phyloP scores from a whole-genome alignment of 2,329 filamentous ascomycete species.

The Boeremia lycopersici region DNA sequence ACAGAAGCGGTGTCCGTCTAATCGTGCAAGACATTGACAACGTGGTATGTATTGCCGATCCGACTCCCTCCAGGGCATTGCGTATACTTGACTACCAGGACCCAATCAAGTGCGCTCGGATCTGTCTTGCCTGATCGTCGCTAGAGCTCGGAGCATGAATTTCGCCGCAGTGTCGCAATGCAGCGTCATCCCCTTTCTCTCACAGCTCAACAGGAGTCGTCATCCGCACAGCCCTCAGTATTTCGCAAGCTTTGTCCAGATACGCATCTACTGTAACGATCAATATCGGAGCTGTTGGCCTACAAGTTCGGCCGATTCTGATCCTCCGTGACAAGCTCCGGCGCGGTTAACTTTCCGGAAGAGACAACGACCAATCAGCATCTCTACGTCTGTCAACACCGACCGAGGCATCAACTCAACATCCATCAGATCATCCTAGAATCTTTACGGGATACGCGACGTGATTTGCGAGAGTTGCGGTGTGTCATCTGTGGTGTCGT shows the following conservation, averaged over 20 bases:
- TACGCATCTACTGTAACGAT: background rate
- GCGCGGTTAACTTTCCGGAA: slow-evolving; percentile 3
- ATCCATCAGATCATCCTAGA: slow-evolving; percentile 16
- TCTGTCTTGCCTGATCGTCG: background rate
- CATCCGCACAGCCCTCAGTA: background rate
- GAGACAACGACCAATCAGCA: slow-evolving; percentile 21
- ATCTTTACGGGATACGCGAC: slow-evolving; percentile 16
- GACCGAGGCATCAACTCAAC: slow-evolving; percentile 29
- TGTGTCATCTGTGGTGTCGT: slow-evolving; percentile 16
- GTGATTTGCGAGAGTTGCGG: slow-evolving; percentile 16
- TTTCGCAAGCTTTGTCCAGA: background rate
- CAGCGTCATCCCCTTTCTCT: background rate
- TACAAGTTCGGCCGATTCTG: slow-evolving; percentile 10
- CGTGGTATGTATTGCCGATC: no score
- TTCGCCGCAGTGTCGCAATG: background rate
- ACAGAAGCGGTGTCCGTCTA: no score
- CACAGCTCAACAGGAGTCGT: background rate
- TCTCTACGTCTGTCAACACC: slow-evolving; percentile 5
- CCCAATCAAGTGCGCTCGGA: background rate
- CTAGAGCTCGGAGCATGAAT: background rate
- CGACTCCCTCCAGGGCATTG: no score
- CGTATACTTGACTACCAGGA: no score
- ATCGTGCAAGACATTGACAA: no score
- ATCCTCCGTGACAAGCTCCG: slow-evolving; percentile 12
- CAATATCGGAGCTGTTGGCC: slow-evolving; percentile 1